Conservation (phyloP, 768 basidiomycete species). For the Psilocybe sp. region DNA sequence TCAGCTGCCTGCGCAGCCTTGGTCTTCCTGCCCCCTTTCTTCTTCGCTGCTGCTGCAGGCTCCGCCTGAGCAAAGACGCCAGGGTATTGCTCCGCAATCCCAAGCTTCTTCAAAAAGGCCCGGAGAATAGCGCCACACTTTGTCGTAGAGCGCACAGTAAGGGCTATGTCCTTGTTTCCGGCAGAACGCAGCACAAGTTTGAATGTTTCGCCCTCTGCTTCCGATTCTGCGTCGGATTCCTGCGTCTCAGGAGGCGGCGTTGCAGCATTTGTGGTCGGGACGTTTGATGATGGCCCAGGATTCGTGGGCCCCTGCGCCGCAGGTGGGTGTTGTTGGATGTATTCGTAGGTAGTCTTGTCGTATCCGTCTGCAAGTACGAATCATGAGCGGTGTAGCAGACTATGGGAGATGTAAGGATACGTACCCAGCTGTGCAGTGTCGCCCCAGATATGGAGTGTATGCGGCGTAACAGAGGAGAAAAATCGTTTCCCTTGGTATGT, state of each 20-base stretch:
- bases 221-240: slow-evolving; percentile 38
- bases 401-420: slow-evolving; percentile 14
- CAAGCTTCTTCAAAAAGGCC: slow-evolving; percentile 71
- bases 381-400: not conserved
- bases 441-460: slow-evolving; percentile 63
- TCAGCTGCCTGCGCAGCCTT: slow-evolving; percentile 22
- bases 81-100: slow-evolving; percentile 53
- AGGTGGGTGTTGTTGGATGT: slow-evolving; percentile 41
- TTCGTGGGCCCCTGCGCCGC: not conserved
- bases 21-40: slow-evolving; percentile 25
- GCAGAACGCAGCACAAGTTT: slow-evolving; percentile 65
- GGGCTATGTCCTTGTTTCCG: slow-evolving; percentile 49
- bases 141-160: slow-evolving; percentile 73
- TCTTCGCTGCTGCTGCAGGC: slow-evolving; percentile 12
- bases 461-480: slow-evolving; percentile 68
- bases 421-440: slow-evolving; percentile 60
- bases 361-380: slow-evolving; percentile 52
- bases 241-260: slow-evolving; percentile 12
- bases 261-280: not conserved
- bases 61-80: slow-evolving; percentile 24
- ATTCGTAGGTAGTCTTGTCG: slow-evolving; percentile 59
- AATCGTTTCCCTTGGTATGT: slow-evolving; percentile 60
- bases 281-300: not conserved
- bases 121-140: slow-evolving; percentile 74
- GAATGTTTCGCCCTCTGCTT: slow-evolving; percentile 53